Percentiles rank a stretch among this genome's conserved stretches.
Conservation (phyloP, 1,284 basidiomycete species). For the Fistulina hepatica region DNA sequence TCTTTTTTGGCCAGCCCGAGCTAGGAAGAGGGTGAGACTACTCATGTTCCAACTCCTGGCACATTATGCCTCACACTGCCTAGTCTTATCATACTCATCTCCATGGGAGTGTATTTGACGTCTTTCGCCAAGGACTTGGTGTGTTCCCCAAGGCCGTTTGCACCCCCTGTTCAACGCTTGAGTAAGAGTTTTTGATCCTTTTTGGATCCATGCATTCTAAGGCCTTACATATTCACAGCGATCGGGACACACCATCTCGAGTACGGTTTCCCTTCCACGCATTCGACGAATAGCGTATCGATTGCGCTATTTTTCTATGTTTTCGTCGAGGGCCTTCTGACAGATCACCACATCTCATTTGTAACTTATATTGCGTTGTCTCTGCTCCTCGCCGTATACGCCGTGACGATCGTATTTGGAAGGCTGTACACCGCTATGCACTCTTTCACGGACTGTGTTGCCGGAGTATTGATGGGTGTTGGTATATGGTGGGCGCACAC, state of each 20-base stretch:
- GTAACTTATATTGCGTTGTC: slow-evolving; percentile 33
- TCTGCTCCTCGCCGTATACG: slow-evolving; percentile 47
- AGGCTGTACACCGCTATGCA: slow-evolving; percentile 91
- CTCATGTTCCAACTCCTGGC: not conserved
- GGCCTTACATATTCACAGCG: slow-evolving; percentile 31
- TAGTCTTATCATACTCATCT: slow-evolving; percentile 48
- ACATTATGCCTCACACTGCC: slow-evolving; percentile 2
- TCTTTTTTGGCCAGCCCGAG: slow-evolving; percentile 75
- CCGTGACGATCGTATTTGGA: slow-evolving; percentile 76
- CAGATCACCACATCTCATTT: slow-evolving; percentile 29
- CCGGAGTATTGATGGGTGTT: slow-evolving; percentile 57
- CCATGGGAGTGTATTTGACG: slow-evolving; percentile 73
- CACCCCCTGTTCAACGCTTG: slow-evolving; percentile 82
- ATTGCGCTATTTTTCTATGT: slow-evolving; percentile 73
- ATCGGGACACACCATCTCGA: slow-evolving; percentile 80
- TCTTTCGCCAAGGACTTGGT: slow-evolving; percentile 85
- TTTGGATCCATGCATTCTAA: slow-evolving; percentile 1
- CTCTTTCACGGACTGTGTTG: slow-evolving; percentile 66
- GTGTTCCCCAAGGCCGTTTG: slow-evolving; percentile 85
- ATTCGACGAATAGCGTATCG: slow-evolving; percentile 85
- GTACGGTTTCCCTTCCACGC: slow-evolving; percentile 94
- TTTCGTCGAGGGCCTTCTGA: slow-evolving; percentile 36
- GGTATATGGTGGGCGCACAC: slow-evolving; percentile 50
- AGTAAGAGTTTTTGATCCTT: slow-evolving; percentile 35
- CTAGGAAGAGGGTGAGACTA: slow-evolving; percentile 62